A percentile compares a stretch with the other conserved stretches of the same genome.
Conservation (phyloP, 148 eudicot species). For the Rhododendron ferrugineum region DNA sequence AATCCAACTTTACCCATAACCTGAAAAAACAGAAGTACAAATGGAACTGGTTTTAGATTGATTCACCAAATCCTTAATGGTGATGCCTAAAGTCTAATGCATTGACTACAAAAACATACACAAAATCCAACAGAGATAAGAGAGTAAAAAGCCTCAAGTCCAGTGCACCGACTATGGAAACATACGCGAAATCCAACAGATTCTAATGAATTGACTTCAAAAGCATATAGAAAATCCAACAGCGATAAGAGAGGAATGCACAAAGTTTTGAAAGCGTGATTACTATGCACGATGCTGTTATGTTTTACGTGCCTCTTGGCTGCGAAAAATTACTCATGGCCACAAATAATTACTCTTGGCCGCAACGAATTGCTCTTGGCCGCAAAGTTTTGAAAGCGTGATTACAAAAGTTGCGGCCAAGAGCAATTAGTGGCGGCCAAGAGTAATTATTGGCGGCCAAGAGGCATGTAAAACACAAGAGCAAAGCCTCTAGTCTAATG, state of each 20-base stretch:
- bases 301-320: no score
- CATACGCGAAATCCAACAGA: not conserved
- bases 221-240: not conserved
- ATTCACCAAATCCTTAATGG: not conserved
- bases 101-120: not conserved
- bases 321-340: no score
- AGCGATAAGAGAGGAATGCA: not conserved
- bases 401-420: no score
- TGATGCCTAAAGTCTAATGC: no score
- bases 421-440: no score
- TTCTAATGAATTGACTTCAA: not conserved
- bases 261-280: no score
- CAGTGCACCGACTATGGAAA: not conserved
- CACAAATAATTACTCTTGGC: no score
- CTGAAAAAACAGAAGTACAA: slow-evolving; percentile 26
- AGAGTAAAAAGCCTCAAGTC: not conserved
- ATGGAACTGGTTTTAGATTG: not conserved
- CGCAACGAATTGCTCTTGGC: no score
- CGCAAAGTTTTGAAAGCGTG: no score
- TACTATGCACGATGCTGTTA: no score
- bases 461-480: no score
- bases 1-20: slow-evolving; percentile 89
- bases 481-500: not conserved
- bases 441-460: no score
- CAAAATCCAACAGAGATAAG: not conserved